Evolutionary conservation across 139 green algal species (phyloP).

Genomic region (Coccomyxa sp.): DNA sequence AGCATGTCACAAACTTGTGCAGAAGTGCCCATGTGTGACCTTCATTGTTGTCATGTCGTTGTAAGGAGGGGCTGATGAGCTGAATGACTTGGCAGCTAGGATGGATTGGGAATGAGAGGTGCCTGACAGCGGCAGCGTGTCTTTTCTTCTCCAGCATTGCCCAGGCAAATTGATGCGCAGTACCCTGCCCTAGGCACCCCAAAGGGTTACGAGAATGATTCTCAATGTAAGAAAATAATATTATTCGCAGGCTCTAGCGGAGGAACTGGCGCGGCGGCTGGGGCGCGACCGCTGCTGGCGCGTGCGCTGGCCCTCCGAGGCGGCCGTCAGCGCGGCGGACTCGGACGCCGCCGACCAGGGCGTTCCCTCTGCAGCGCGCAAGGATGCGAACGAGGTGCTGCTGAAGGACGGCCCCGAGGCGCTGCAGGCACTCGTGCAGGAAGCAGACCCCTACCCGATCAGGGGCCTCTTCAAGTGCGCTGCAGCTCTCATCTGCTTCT

Average conservation of each 20-base stretch:
- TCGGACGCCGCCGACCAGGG: not conserved
- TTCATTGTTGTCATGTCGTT: too few species aligned
- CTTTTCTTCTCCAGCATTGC: too few species aligned
- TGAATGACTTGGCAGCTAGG: too few species aligned
- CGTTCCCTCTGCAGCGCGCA: constrained; percentile 37
- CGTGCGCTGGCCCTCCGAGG: constrained; percentile 54
- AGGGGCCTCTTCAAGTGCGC: constrained; percentile 62
- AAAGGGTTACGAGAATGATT: too few species aligned
- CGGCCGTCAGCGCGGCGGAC: not conserved
- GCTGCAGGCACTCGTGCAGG: constrained; percentile 54
- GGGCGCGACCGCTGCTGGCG: constrained; percentile 72
- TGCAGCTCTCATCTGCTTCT: constrained; percentile 6
- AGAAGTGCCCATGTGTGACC: too few species aligned
- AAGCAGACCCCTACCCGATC: constrained; percentile 74
- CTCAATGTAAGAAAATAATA: too few species aligned
- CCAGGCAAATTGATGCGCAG: too few species aligned
- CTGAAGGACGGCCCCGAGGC: constrained; percentile 54
- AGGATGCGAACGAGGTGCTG: constrained; percentile 93
- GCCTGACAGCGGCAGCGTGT: too few species aligned
- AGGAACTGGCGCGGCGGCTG: constrained; percentile 82
- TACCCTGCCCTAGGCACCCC: too few species aligned
- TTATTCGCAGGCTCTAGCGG: constrained; percentile 49
- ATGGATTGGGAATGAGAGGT: too few species aligned
- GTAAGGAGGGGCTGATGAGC: too few species aligned
- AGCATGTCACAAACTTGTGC: too few species aligned